Percentiles rank a stretch among this genome's conserved stretches.
These are phyloP conservation scores for Phytophthora pluvialis DNA, from an alignment of 352 stramenopile species.

Conservation along the genomic window DNA sequence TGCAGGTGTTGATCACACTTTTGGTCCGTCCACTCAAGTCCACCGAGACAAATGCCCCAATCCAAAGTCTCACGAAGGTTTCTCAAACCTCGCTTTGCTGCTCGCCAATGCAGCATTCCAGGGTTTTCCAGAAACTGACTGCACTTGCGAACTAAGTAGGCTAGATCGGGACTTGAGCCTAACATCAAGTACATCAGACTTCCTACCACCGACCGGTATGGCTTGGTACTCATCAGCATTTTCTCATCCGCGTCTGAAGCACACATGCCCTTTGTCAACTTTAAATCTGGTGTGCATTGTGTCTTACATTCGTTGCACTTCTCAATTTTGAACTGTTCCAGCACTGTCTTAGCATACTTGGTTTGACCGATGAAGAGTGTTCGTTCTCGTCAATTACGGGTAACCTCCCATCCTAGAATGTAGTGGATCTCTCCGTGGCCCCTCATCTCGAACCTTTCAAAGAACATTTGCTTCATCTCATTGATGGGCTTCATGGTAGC, in stretches of 20 bases:
- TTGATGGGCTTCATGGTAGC: constrained; percentile 17
- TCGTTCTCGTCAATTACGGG: neutral
- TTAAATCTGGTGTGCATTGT: constrained; percentile 12
- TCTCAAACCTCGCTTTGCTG: constrained; percentile 14
- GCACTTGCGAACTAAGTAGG: constrained; percentile 8
- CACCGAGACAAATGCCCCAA: constrained; percentile 18
- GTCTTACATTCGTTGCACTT: constrained; percentile 24
- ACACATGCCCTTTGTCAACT: constrained; percentile 29
- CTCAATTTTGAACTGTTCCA: constrained; percentile 24
- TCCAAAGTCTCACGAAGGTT: constrained; percentile 1
- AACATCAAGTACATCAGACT: constrained; percentile 31
- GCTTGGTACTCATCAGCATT: constrained; percentile 8
- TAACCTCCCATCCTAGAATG: constrained; percentile 36
- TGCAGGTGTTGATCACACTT: constrained; percentile 7
- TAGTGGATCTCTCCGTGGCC: constrained; percentile 27
- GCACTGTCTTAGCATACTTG: constrained; percentile 23
- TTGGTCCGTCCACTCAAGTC: neutral
- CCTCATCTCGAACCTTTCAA: constrained; percentile 25
- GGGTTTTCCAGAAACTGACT: constrained; percentile 34
- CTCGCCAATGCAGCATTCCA: constrained; percentile 17
- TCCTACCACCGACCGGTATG: constrained; percentile 8
- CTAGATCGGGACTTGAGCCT: constrained; percentile 20
- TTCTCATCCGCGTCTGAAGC: constrained; percentile 4
- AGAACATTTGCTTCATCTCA: constrained; percentile 20
- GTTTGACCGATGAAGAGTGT: constrained; percentile 23